A percentile compares a stretch with the other conserved stretches of the same genome.
These are phyloP conservation scores for Zea luxurians DNA, from an alignment of 176 grass and related monocot genomes.

Conservation along the genomic window DNA sequence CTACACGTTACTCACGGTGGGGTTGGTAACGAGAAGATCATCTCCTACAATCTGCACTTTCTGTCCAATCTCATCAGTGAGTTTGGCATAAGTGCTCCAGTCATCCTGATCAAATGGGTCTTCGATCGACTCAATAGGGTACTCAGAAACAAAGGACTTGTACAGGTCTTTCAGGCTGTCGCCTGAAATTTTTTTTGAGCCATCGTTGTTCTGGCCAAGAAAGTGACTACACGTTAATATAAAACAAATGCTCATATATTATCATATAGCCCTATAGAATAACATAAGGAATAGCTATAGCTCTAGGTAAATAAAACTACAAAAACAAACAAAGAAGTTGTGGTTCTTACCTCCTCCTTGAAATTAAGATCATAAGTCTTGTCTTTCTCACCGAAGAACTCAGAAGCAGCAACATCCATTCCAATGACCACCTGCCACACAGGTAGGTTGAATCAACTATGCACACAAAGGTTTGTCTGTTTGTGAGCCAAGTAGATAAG, in stretches of 20 bases:
- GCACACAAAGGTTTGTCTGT: background rate
- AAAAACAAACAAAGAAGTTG: background rate
- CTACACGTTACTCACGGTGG: slow-evolving; percentile 52
- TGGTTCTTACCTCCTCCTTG: slow-evolving; percentile 71
- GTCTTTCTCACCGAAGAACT: slow-evolving; percentile 89
- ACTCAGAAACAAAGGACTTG: slow-evolving; percentile 86
- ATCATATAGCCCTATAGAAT: background rate
- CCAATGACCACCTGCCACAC: slow-evolving; percentile 83
- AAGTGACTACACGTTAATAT: background rate
- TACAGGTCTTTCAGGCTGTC: slow-evolving; percentile 94
- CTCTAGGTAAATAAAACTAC: background rate
- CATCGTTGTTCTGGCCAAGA: slow-evolving; percentile 74
- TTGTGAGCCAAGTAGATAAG: background rate
- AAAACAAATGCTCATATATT: background rate
- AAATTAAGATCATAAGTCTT: slow-evolving; percentile 94
- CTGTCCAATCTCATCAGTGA: slow-evolving; percentile 83
- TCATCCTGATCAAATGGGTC: slow-evolving; percentile 99
- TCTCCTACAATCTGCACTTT: slow-evolving; percentile 93
- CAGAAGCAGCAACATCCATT: slow-evolving; percentile 99
- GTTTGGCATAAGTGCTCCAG: slow-evolving; percentile 83
- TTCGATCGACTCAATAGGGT: slow-evolving; percentile 93
- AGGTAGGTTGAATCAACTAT: background rate
- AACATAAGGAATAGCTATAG: background rate
- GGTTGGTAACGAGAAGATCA: slow-evolving; percentile 95
- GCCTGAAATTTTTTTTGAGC: slow-evolving; percentile 93